These are phyloP conservation scores for Umbilicus rupestris DNA, from an alignment of 164 flowering plant species.

Conservation along the genomic window DNA sequence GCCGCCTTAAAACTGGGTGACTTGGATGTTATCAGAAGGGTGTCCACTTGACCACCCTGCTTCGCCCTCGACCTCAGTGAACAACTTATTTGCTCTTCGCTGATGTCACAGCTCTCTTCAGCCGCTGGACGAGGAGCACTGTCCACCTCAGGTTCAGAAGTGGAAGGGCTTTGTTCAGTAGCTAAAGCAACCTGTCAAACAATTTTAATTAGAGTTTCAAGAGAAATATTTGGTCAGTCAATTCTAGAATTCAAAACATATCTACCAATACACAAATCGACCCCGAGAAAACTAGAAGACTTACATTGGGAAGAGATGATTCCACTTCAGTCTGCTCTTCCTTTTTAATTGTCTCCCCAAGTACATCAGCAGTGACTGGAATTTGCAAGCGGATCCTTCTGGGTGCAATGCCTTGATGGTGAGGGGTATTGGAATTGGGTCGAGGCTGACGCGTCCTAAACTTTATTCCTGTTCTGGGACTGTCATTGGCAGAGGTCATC, in stretches of 20 bases:
- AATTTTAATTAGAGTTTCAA: background rate
- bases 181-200: background rate
- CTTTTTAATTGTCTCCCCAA: conserved; percentile 1
- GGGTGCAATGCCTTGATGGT: conserved; percentile 25
- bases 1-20: background rate
- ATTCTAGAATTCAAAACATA: background rate
- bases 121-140: too few species aligned
- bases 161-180: background rate
- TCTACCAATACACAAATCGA: background rate
- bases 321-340: conserved; percentile 17
- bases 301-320: conserved; percentile 18
- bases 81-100: background rate
- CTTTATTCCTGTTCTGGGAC: conserved; percentile 24
- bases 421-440: conserved; percentile 9
- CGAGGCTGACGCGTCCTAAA: conserved; percentile 23
- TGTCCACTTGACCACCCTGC: background rate
- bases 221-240: background rate
- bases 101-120: background rate
- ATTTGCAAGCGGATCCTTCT: conserved; percentile 27
- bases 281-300: background rate
- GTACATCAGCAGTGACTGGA: background rate
- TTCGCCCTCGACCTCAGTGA: conserved; percentile 17
- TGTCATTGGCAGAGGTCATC: conserved; percentile 1
- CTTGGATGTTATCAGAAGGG: background rate
- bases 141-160: background rate